Conservation (phyloP, 306 rosid species). For the Glycine tomentella region DNA sequence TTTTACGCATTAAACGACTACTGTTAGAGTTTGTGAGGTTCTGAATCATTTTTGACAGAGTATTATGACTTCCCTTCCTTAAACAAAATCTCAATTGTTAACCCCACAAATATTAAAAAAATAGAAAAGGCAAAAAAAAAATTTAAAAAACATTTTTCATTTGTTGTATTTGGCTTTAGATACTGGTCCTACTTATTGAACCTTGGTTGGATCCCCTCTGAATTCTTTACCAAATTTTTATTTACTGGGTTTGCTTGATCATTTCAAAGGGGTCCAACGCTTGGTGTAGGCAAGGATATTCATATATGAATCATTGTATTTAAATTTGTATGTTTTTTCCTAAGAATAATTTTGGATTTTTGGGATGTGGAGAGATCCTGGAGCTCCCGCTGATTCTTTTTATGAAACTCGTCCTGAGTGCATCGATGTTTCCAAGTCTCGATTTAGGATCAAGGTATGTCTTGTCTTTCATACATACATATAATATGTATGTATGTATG, state of each 20-base stretch:
- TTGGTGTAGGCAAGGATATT: constrained; percentile 30
- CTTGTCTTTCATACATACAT: background rate
- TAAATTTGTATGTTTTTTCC: background rate
- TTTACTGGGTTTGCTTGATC: constrained; percentile 56
- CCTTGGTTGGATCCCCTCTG: constrained; percentile 63
- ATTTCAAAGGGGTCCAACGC: constrained; percentile 57
- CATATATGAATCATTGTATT: background rate
- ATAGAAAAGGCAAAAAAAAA: background rate
- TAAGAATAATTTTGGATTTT: constrained; percentile 41
- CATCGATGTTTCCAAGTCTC: constrained; percentile 87
- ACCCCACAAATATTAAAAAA: constrained; percentile 43
- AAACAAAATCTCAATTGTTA: constrained; percentile 32
- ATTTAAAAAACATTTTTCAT: background rate
- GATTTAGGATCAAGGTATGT: constrained; percentile 87
- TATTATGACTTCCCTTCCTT: constrained; percentile 25
- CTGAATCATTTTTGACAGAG: constrained; percentile 46
- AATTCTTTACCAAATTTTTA: constrained; percentile 44
- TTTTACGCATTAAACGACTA: constrained; percentile 47
- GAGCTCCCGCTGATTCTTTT: constrained; percentile 91
- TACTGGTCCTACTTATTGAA: constrained; percentile 48
- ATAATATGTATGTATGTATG: too few relatives aligned
- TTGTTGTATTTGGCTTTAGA: constrained; percentile 30
- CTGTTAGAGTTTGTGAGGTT: constrained; percentile 46
- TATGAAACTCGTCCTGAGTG: constrained; percentile 93
- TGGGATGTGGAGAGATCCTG: constrained; percentile 92